Evolutionary conservation across 768 basidiomycete species (phyloP), one percentile per base, ranked within the genome.

Genomic region (Hemileccinum impolitum): DNA sequence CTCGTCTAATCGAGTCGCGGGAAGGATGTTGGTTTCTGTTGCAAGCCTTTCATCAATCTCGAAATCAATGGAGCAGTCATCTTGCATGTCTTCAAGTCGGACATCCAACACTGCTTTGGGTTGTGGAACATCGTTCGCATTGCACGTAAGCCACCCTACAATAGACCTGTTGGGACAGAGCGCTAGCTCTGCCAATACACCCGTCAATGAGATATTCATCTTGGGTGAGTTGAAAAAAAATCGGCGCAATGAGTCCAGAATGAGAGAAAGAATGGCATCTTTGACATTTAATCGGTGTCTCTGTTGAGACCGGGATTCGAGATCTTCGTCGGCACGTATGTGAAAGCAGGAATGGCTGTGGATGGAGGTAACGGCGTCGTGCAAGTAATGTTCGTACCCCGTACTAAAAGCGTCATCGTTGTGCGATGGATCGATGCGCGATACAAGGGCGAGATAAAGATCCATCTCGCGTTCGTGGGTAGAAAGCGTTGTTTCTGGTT

Each of bases 141-240:
- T 76, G 61, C 89, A 90, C 1, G 90, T 85, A 39, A 96, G 64
- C 94, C 94, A 98, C 1, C 94, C 93, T 0, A 85, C 81, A 21
- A 96, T 72, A 2, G 89, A 90, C 7, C 94, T 80, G 62, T 90
- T 77, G 4, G 94, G 90, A 61, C 92, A 90, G n/a, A 84, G 71
- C 0, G 91, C 90, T 15, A 98, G 70, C 11, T 83, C 80, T 3
- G 90, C 83, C 30, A 96, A 70, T 4, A 85, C 80, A 18, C 90
- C 90, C 4, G 91, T 96, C 53, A 98, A 68, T 0, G 87, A 87
- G 45, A 98, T 81, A 63, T 98, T 98, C 66, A 79, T 82, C 55
- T 94, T 88, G 12, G 94, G 84, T 0, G 86, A 75, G 55, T 95
- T 92, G 13, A 80, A 79, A 67, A 96, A 90, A 75, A 97, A 95